Evolutionary conservation across 2,329 filamentous ascomycete species (phyloP).

Genomic region (Fusarium multiceps): DNA sequence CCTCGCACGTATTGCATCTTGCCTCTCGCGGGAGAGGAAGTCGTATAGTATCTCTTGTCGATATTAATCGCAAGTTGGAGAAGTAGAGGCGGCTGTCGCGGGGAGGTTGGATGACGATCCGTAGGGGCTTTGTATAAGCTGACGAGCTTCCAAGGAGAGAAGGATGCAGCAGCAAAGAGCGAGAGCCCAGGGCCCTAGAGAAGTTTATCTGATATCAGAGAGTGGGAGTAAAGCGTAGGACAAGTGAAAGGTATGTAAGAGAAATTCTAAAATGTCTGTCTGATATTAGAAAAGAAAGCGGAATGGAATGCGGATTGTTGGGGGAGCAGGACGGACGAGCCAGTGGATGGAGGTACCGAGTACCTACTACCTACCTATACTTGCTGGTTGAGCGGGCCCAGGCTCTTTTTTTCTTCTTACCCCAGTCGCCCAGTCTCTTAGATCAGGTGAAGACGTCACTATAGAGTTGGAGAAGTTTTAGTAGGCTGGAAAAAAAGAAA

Average conservation of each 20-base stretch:
- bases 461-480: slow-evolving; percentile 10
- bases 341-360: slow-evolving; percentile 26
- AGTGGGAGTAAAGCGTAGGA: not conserved
- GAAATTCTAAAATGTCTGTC: slow-evolving; percentile 11
- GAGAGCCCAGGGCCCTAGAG: slow-evolving; percentile 16
- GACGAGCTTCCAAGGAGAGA: slow-evolving; percentile 4
- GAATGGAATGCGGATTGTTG: slow-evolving; percentile 40
- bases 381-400: slow-evolving; percentile 28
- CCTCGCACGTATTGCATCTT: slow-evolving; percentile 97
- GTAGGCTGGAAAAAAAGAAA: not conserved
- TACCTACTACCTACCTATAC: slow-evolving; percentile 28
- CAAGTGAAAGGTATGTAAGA: slow-evolving; percentile 20
- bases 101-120: slow-evolving; percentile 29
- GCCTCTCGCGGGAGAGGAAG: slow-evolving; percentile 22
- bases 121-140: slow-evolving; percentile 13
- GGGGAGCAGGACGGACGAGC: slow-evolving; percentile 23
- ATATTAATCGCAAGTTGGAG: slow-evolving; percentile 8
- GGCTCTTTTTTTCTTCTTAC: slow-evolving; percentile 17
- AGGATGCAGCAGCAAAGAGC: slow-evolving; percentile 9
- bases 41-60: slow-evolving; percentile 3
- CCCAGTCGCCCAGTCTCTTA: slow-evolving; percentile 18
- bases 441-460: slow-evolving; percentile 39
- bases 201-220: slow-evolving; percentile 21
- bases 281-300: slow-evolving; percentile 20
- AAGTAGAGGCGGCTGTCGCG: slow-evolving; percentile 26